Evolutionary conservation across 1,139 yeast species (phyloP).

Genomic region (Candida neerlandica): DNA sequence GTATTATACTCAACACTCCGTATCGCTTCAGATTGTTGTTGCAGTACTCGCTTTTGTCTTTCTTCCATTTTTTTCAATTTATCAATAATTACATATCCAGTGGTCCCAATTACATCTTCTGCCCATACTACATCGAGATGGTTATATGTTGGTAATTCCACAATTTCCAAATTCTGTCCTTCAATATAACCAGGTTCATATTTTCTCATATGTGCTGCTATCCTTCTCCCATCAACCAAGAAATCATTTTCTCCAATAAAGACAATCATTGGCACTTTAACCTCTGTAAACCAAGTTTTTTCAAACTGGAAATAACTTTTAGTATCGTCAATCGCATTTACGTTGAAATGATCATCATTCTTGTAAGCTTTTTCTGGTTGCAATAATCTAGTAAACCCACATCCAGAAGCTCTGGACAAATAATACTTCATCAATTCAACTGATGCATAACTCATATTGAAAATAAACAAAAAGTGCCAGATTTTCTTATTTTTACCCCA

Average conservation of each 20-base stretch:
- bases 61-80: constrained; percentile 11
- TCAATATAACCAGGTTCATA: constrained; percentile 49
- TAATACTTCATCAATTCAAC: constrained; percentile 90
- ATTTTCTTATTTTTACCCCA: constrained; percentile 67
- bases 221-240: constrained; percentile 65
- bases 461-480: constrained; percentile 73
- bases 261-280: constrained; percentile 56
- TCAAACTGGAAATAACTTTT: constrained; percentile 57
- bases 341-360: constrained; percentile 28
- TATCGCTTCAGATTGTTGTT: neutral
- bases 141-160: constrained; percentile 48
- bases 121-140: constrained; percentile 64
- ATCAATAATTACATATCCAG: constrained; percentile 25
- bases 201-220: constrained; percentile 52
- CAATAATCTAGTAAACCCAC: constrained; percentile 45
- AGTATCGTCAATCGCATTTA: constrained; percentile 28
- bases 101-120: constrained; percentile 43
- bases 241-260: constrained; percentile 66
- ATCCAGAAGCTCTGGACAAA: constrained; percentile 52
- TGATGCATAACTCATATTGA: constrained; percentile 84
- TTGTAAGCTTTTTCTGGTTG: constrained; percentile 36
- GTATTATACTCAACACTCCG: neutral
- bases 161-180: constrained; percentile 39
- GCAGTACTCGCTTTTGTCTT: neutral
- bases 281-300: constrained; percentile 55